Evolutionary conservation across 2,329 filamentous ascomycete species (phyloP).

Genomic region (Waltergamsia citrina): DNA sequence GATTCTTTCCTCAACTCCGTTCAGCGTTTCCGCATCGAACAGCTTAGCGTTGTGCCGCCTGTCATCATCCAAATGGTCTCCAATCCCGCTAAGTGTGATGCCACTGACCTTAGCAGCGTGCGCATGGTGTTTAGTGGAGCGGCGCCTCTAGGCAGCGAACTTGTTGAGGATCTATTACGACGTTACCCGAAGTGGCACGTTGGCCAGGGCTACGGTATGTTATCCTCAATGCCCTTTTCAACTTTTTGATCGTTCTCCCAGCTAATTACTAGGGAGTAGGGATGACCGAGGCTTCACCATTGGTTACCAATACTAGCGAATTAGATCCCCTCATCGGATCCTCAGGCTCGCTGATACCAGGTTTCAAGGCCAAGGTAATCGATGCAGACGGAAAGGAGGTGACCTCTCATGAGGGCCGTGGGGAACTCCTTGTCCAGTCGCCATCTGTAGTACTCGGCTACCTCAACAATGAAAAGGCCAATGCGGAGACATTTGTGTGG

Average conservation of each 20-base stretch:
- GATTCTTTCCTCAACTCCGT: conserved; percentile 53
- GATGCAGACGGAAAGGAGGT: conserved; percentile 56
- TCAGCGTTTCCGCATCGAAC: conserved; percentile 57
- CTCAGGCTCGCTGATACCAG: conserved; percentile 60
- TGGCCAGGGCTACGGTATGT: conserved; percentile 61
- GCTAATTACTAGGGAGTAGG: conserved; percentile 26
- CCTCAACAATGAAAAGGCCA: conserved; percentile 72
- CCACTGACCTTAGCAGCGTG: conserved; percentile 64
- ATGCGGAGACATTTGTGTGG: conserved; percentile 59
- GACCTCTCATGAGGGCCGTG: conserved; percentile 56
- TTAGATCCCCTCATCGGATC: conserved; percentile 62
- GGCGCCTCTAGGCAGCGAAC: conserved; percentile 63
- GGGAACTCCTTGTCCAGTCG: conserved; percentile 69
- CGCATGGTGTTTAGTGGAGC: conserved; percentile 59
- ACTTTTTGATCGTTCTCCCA: too few species aligned
- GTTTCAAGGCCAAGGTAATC: conserved; percentile 55
- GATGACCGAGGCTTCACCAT: conserved; percentile 69
- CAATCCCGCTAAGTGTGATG: conserved; percentile 44
- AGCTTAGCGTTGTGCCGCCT: conserved; percentile 64
- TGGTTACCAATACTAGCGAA: conserved; percentile 50
- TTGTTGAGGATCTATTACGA: conserved; percentile 49
- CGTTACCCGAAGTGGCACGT: conserved; percentile 56
- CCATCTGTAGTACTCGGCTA: conserved; percentile 73
- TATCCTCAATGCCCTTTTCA: conserved; percentile 51
- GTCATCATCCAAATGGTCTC: conserved; percentile 69